Evolutionary conservation across 306 rosid genomes (phyloP).

Genomic region (Castanopsis chinensis): DNA sequence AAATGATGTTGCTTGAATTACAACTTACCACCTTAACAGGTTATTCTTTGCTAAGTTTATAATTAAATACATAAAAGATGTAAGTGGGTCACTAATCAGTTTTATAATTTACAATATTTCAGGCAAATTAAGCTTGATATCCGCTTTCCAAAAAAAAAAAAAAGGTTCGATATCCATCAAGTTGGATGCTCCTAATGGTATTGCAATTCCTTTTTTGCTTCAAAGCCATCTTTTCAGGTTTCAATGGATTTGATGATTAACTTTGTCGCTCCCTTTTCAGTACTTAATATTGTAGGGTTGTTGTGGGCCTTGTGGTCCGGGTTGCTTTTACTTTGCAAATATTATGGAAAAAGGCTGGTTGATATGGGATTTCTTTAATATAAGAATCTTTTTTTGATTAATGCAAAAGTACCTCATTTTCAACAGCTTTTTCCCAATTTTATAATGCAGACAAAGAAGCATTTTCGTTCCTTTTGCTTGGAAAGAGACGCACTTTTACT

Average conservation of each 20-base stretch:
- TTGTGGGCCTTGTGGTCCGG: conserved; percentile 22
- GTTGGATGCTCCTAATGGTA: conserved; percentile 36
- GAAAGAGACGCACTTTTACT: conserved; percentile 41
- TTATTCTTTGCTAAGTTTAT: too few relatives aligned
- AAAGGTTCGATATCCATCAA: conserved; percentile 19
- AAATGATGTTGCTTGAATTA: too few relatives aligned
- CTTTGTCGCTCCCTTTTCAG: conserved; percentile 31
- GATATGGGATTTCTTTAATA: conserved; percentile 35
- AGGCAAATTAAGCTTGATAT: conserved; percentile 11
- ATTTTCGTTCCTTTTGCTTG: conserved; percentile 34
- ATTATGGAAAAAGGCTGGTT: conserved; percentile 10
- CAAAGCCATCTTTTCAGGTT: conserved; percentile 54
- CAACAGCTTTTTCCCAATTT: conserved; percentile 37
- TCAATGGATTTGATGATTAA: conserved; percentile 35
- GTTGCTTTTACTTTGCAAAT: conserved; percentile 33
- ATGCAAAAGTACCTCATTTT: conserved; percentile 44
- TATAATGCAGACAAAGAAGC: conserved; percentile 50
- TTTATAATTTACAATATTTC: neutral
- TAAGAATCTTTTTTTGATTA: conserved; percentile 44
- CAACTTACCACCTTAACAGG: too few relatives aligned
- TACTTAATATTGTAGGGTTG: conserved; percentile 6
- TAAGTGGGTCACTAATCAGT: conserved; percentile 12
- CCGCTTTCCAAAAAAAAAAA: too few relatives aligned
- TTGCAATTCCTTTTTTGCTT: conserved; percentile 38
- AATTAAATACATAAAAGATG: neutral